These are phyloP conservation scores for Pleurotus sapidus DNA, from an alignment of 768 basidiomycete species.

Conservation along the genomic window DNA sequence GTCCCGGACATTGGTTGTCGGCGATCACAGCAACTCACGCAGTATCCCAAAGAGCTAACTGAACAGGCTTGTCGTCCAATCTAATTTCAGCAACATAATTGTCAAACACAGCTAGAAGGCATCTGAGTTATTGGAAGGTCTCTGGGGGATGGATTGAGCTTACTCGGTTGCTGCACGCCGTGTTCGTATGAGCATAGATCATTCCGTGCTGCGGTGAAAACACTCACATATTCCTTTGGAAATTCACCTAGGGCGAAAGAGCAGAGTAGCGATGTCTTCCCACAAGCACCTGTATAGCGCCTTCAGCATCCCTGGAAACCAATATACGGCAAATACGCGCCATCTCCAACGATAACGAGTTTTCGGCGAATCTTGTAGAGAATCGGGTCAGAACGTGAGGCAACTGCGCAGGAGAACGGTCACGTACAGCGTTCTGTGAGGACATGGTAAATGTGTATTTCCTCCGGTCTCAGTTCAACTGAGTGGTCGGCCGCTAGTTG, in stretches of 20 bases:
- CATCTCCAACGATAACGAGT: constrained; percentile 96
- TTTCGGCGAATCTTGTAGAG: constrained; percentile 82
- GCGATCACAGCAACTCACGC: constrained; percentile 63
- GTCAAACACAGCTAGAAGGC: constrained; percentile 82
- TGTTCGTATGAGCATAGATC: constrained; percentile 8
- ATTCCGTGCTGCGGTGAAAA: constrained; percentile 5
- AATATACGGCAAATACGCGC: constrained; percentile 40
- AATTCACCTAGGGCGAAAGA: constrained; percentile 95
- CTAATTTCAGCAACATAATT: constrained; percentile 99
- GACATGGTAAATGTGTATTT: constrained; percentile 4
- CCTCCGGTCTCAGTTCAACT: constrained; percentile 8
- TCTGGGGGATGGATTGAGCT: constrained; percentile 21
- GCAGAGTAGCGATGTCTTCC: constrained; percentile 90
- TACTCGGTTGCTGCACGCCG: constrained; percentile 55
- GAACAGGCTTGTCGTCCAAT: constrained; percentile 95
- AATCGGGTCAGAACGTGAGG: not conserved
- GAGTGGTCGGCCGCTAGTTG: not conserved
- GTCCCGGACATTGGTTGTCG: not conserved
- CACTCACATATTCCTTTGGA: constrained; percentile 90
- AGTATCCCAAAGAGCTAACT: constrained; percentile 98
- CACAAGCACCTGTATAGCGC: constrained; percentile 75
- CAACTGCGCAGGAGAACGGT: not conserved
- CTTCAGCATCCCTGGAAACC: constrained; percentile 16
- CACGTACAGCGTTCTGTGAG: constrained; percentile 9
- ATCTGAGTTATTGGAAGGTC: constrained; percentile 12